phyloP scores from a whole-genome alignment of 495 filamentous ascomycete genomes.

The Cudoniella acicularis region DNA sequence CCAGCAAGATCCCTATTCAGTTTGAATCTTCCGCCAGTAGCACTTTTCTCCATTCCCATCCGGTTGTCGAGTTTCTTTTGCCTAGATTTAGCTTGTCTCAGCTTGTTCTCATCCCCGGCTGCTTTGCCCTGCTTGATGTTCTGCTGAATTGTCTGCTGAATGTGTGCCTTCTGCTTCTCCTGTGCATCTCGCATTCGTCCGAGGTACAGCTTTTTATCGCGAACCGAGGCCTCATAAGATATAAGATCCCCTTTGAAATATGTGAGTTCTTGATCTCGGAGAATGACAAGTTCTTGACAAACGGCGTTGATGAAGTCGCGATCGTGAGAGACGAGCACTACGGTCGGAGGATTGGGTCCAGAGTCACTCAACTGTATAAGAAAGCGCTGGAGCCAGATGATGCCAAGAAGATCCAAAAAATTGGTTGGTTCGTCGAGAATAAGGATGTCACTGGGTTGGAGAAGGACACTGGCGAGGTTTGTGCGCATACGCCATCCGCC shows the following conservation, averaged over 20 bases:
- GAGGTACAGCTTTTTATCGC: conserved; percentile 59
- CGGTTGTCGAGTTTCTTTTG: conserved; percentile 80
- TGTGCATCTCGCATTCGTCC: conserved; percentile 75
- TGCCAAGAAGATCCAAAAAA: conserved; percentile 75
- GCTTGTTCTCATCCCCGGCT: conserved; percentile 73
- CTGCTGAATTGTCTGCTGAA: conserved; percentile 69
- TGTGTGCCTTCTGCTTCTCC: conserved; percentile 70
- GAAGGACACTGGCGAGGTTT: conserved; percentile 60
- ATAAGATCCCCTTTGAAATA: conserved; percentile 70
- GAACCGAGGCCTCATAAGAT: conserved; percentile 62
- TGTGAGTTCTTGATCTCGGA: conserved; percentile 61
- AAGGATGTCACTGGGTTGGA: conserved; percentile 70
- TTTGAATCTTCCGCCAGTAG: conserved; percentile 72
- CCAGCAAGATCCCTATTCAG: conserved; percentile 68
- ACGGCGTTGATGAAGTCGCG: conserved; percentile 67
- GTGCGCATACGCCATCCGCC: conserved; percentile 79
- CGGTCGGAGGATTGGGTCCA: conserved; percentile 37
- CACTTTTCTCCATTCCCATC: conserved; percentile 67
- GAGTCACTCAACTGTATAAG: conserved; percentile 47
- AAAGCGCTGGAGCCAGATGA: conserved; percentile 76
- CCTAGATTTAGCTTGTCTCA: conserved; percentile 71
- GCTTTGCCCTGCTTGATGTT: conserved; percentile 66
- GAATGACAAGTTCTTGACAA: conserved; percentile 71
- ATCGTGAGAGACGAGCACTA: conserved; percentile 78
- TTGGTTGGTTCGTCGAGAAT: conserved; percentile 88